Conservation (phyloP, 495 filamentous ascomycete genomes). For the Recurvomyces mirabilis region DNA sequence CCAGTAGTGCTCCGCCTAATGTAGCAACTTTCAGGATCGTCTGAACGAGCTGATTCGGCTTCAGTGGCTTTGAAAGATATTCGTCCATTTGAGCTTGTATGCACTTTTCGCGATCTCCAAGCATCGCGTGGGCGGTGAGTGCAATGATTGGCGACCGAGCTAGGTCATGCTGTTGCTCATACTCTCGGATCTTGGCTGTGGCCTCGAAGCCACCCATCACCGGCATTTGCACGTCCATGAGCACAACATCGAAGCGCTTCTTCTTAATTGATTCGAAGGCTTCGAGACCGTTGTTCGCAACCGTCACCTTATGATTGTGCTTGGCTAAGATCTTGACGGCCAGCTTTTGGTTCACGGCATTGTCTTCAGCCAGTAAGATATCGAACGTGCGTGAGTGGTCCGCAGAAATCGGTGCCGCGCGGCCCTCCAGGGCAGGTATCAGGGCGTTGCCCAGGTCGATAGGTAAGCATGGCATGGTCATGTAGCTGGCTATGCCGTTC, state of each 20-base stretch:
- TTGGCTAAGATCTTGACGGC: constrained; percentile 97
- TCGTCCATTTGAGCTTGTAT: constrained; percentile 99
- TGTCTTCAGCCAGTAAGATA: constrained; percentile 96
- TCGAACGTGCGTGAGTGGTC: constrained; percentile 95
- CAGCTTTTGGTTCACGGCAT: constrained; percentile 91
- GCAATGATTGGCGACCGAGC: constrained; percentile 92
- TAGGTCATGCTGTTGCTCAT: constrained; percentile 65
- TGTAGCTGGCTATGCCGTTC: constrained; percentile 92
- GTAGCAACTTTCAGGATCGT: constrained; percentile 82
- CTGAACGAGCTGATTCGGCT: constrained; percentile 97
- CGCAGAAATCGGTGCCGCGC: constrained; percentile 80
- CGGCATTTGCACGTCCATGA: constrained; percentile 99
- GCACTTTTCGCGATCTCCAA: constrained; percentile 96
- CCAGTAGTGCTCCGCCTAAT: constrained; percentile 76
- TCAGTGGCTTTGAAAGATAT: constrained; percentile 94
- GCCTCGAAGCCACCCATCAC: constrained; percentile 99
- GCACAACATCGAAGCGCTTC: constrained; percentile 86
- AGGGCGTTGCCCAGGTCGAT: constrained; percentile 97
- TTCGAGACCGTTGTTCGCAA: constrained; percentile 89
- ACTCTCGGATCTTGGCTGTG: constrained; percentile 92
- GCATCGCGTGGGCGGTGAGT: constrained; percentile 96
- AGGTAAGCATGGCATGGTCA: constrained; percentile 92
- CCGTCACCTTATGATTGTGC: constrained; percentile 92
- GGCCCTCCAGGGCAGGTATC: constrained; percentile 88
- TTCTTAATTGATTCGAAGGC: constrained; percentile 81